Conservation (phyloP, 2,329 filamentous ascomycete species). For the Sordariomycetes sp. region DNA sequence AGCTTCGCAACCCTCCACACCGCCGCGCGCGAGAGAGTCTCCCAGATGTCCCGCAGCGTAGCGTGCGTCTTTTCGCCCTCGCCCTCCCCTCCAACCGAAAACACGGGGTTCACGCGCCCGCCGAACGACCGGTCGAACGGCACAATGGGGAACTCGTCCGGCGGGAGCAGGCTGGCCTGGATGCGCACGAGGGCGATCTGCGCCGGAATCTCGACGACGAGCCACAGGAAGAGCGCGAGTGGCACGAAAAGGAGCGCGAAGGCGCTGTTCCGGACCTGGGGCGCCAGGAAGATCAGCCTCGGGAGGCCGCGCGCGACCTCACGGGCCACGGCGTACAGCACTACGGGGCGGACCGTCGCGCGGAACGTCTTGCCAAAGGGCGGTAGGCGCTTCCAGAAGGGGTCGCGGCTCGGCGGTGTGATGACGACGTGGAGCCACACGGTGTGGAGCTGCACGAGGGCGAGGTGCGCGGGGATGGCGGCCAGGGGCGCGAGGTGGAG, state of each 20-base stretch:
- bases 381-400: conserved; percentile 59
- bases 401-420: conserved; percentile 47
- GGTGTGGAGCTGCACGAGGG: conserved; percentile 55
- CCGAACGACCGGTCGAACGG: conserved; percentile 81
- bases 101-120: conserved; percentile 55
- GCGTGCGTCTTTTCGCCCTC: conserved; percentile 49
- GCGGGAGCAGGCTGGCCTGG: conserved; percentile 74
- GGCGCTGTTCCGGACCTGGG: conserved; percentile 13
- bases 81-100: not conserved
- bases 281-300: conserved; percentile 9
- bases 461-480: conserved; percentile 43
- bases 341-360: conserved; percentile 55
- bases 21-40: conserved; percentile 58
- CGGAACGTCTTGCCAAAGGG: conserved; percentile 49
- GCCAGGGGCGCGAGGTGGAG: conserved; percentile 24
- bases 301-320: conserved; percentile 36
- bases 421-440: conserved; percentile 83
- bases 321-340: conserved; percentile 45
- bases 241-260: conserved; percentile 13
- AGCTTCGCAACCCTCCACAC: conserved; percentile 53
- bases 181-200: conserved; percentile 57
- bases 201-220: conserved; percentile 29
- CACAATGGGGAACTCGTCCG: conserved; percentile 71
- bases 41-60: conserved; percentile 65
- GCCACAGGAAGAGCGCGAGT: conserved; percentile 14